A percentile compares a stretch with the other conserved stretches of the same genome.
phyloP scores from a whole-genome alignment of 768 basidiomycete species.

The Boletellus emodensis region DNA sequence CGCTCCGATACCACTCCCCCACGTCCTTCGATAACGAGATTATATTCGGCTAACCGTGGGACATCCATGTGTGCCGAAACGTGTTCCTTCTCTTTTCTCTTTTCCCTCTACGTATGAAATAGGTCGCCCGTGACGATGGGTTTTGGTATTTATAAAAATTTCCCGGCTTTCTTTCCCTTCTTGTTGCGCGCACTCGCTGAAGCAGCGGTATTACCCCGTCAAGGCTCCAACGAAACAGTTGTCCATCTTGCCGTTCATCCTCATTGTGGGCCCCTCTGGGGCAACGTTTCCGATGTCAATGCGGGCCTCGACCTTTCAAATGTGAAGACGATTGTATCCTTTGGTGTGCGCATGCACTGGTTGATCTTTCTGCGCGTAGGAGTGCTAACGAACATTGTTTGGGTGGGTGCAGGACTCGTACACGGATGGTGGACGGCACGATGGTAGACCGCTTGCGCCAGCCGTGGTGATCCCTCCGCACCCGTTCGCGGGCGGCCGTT shows the following conservation, averaged over 20 bases:
- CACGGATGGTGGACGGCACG: slow-evolving; percentile 46
- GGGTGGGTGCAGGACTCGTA: slow-evolving; percentile 39
- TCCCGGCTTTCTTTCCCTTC: neutral
- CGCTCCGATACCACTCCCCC: neutral
- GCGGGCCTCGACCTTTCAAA: slow-evolving; percentile 38
- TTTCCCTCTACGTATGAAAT: neutral
- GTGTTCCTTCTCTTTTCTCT: neutral
- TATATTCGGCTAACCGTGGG: neutral
- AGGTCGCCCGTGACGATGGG: neutral
- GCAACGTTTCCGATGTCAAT: slow-evolving; percentile 43
- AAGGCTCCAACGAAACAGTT: slow-evolving; percentile 12
- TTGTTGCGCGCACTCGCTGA: slow-evolving; percentile 8
- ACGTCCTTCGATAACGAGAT: neutral
- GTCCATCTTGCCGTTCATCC: slow-evolving; percentile 47
- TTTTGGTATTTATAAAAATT: neutral
- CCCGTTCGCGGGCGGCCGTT: slow-evolving; percentile 46
- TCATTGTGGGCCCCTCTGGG: slow-evolving; percentile 39
- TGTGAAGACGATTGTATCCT: slow-evolving; percentile 48
- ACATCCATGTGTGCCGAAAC: neutral
- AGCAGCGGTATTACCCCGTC: neutral
- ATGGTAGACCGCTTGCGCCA: slow-evolving; percentile 41
- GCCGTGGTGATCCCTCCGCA: slow-evolving; percentile 41
- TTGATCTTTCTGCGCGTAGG: neutral
- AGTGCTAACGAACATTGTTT: neutral
- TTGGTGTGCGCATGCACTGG: slow-evolving; percentile 37